Conservation (phyloP, 2,329 filamentous ascomycete species). For the Neonectria ditissima region DNA sequence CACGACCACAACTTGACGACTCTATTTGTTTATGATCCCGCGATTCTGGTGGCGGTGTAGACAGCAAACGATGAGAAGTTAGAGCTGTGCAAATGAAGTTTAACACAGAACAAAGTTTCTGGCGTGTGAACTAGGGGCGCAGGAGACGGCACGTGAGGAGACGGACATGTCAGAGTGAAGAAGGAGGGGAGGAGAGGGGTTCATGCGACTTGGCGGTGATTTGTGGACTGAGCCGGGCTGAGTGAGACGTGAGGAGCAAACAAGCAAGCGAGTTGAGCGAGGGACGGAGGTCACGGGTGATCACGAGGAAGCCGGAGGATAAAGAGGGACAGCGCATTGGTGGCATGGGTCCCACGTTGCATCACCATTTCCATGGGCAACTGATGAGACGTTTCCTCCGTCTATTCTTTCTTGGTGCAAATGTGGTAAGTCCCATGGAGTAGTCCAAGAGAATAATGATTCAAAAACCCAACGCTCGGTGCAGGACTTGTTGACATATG, state of each 20-base stretch:
- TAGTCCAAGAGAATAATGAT: too few relatives aligned
- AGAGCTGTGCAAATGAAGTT: neutral
- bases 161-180: constrained; percentile 5
- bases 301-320: constrained; percentile 3
- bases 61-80: neutral
- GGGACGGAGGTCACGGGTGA: neutral
- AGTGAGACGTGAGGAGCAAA: constrained; percentile 2
- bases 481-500: too few relatives aligned
- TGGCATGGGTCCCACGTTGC: neutral
- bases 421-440: too few relatives aligned
- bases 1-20: too few relatives aligned
- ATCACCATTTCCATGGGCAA: neutral
- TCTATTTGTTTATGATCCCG: too few relatives aligned
- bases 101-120: neutral
- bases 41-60: neutral
- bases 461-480: too few relatives aligned
- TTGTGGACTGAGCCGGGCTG: constrained; percentile 2
- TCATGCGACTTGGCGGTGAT: constrained; percentile 1
- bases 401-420: too few relatives aligned
- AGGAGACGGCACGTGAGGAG: neutral
- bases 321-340: neutral
- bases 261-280: neutral
- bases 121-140: neutral
- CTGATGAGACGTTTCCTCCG: too few relatives aligned
- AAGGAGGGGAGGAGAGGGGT: neutral